Evolutionary conservation across 2,329 filamentous ascomycete genomes (phyloP), one percentile per base, ranked within the genome.

Genomic region (Trichoderma pleuroti): DNA sequence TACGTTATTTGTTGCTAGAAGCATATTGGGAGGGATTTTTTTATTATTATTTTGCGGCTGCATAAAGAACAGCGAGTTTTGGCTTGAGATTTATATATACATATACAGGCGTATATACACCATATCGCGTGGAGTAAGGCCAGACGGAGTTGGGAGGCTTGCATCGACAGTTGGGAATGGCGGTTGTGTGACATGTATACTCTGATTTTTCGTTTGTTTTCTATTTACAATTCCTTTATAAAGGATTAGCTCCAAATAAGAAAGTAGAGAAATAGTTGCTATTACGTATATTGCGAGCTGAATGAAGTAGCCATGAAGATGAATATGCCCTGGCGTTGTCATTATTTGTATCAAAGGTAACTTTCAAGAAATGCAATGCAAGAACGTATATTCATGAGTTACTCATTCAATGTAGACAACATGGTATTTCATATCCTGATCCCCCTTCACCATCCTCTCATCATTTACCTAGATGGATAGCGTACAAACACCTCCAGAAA

Each of bases 61-160:
- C 59, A 69, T 67, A 16, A 67, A 36, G 32, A 42, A 61, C 18
- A 60, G 56, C 63, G 63, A 28, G 39, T 42, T 26, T 24, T 49
- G 34, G 54, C 14, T 59, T 52, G 28, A 10, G 30, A n/a, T 60
- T 52, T 49, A 12, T 49, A 9, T 36, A 18, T 28, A 39, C 64
- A 67, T 46, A 30, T 49, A 49, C 30, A 32, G 26, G 46, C 18
- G 42, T 52, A 62, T 60, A 71, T 74, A 52, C 61, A 74, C 72
- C 72, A 57, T 71, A 73, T 71, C 72, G 72, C 76, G 76, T 77
- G 72, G 73, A 68, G 73, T 60, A 52, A 32, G 65, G 56, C 34
- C 21, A 42, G 56, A 36, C n/a, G 61, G 68, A 70, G 61, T 70
- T 66, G 5, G 11, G 14, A 16, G 67, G 59, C 32, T 39, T 56